A percentile compares a stretch with the other conserved stretches of the same genome.
Evolutionary conservation across 768 basidiomycete genomes (phyloP).

Genomic region (Cystofilobasidium ferigula): DNA sequence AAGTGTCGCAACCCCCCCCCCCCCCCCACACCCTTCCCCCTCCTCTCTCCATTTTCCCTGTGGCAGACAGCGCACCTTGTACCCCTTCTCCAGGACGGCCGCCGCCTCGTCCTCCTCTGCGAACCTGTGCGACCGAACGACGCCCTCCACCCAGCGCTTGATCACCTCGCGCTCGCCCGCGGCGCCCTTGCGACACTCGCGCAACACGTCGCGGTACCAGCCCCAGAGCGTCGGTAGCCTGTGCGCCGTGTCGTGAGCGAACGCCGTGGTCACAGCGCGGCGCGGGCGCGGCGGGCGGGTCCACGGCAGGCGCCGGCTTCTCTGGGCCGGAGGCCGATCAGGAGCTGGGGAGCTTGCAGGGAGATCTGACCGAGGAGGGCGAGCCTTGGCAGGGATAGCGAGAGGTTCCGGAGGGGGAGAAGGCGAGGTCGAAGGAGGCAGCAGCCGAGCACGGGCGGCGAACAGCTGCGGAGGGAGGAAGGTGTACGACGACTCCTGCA

Average conservation of each 20-base stretch:
- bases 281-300: not conserved
- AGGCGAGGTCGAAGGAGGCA: no score
- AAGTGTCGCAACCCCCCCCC: no score
- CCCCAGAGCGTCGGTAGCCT: conserved; percentile 6
- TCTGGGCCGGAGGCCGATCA: no score
- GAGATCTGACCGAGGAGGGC: no score
- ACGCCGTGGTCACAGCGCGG: not conserved
- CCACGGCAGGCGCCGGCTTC: not conserved
- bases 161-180: not conserved
- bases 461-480: no score
- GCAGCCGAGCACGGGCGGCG: no score
- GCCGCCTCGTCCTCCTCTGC: not conserved
- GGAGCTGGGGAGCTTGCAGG: no score
- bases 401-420: no score
- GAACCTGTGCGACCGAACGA: not conserved
- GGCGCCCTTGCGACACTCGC: not conserved
- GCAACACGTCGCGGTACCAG: conserved; percentile 2
- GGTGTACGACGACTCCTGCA: no score
- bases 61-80: not conserved
- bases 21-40: no score
- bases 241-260: not conserved
- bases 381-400: no score
- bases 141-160: not conserved
- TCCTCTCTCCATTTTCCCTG: no score
- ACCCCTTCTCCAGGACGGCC: not conserved